Percentiles rank a stretch among this genome's conserved stretches.
These are phyloP conservation scores for Turritis glabra DNA, from an alignment of 345 rosid species.

Conservation along the genomic window DNA sequence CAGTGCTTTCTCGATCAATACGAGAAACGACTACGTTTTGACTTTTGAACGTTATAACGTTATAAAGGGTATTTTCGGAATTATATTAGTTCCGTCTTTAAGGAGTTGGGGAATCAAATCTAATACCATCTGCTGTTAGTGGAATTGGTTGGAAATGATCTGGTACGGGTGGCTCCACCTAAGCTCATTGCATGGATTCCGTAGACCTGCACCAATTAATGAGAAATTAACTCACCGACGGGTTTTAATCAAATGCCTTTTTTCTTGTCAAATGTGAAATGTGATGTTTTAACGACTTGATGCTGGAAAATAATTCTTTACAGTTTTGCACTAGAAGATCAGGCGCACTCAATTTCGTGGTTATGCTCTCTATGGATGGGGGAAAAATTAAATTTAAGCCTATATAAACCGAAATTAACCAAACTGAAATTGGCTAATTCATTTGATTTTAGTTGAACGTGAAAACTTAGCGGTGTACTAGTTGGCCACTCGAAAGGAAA, in stretches of 20 bases:
- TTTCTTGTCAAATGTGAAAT: neutral
- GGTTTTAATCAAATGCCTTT: neutral
- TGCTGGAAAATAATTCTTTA: neutral
- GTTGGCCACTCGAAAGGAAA: too few relatives aligned
- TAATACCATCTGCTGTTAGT: constrained; percentile 9
- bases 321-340: neutral
- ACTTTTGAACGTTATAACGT: constrained; percentile 35
- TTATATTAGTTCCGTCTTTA: neutral
- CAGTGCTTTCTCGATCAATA: constrained; percentile 4
- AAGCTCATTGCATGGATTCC: neutral
- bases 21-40: constrained; percentile 23
- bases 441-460: too few relatives aligned
- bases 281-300: constrained; percentile 3
- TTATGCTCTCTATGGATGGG: too few relatives aligned
- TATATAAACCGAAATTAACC: too few relatives aligned
- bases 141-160: constrained; percentile 31
- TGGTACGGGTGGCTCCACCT: constrained; percentile 30
- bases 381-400: too few relatives aligned
- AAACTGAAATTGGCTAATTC: too few relatives aligned
- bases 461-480: too few relatives aligned
- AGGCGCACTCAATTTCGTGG: neutral
- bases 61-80: constrained; percentile 23
- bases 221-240: constrained; percentile 24
- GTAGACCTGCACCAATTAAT: constrained; percentile 22
- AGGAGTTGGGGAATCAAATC: constrained; percentile 34